Base-by-base conservation (phyloP, 2,329 filamentous ascomycete genomes). In the Stenocarpella maydis region DNA sequence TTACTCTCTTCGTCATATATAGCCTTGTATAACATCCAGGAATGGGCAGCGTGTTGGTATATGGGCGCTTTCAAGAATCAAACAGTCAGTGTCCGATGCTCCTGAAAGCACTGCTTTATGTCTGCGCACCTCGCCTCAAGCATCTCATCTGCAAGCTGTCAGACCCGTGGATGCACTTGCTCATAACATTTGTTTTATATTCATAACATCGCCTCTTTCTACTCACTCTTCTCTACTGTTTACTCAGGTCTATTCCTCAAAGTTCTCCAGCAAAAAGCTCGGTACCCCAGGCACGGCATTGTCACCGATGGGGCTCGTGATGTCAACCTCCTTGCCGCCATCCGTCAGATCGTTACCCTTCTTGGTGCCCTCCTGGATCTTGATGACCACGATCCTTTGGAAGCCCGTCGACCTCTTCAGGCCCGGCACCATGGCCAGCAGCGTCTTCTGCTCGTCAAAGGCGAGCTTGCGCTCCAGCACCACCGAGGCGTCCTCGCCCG, bases 381-480 rank as follows among this genome's bases (percentile, higher is more conserved):
- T 82, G 53, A 97, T 82, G 72, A 97, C 85, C 24, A 97, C 87
- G 43, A 86, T 87, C 73, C 87, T 88, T 74, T 58, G 55, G 53
- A 91, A 90, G 37, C 90, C 90, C 24, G 83, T 90, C 21, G 91
- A 91, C 80, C 92, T 90, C 86, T 92, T 93, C 76, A 99, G 82
- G 24, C 90, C 91, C 1, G 90, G 86, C 3, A 94, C 84, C 91
- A 98, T 97, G 76, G 94, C 90, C 66, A 84, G 80, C 68, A 98
- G 84, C 41, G 91, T 92, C 70, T 87, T 85, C 58, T 90, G 85
- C 84, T 99, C 96, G 75, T 98, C 91, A 79, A 98, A 99, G 1
- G 89, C 86, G 71, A 99, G 85, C 81, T 95, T 93, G 73, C 94
- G 88, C 77, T 95, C 90, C 76, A 98, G 90, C 12, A 98, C 93